These are phyloP conservation scores for Ascochyta rabiei DNA, from an alignment of 2,329 filamentous ascomycete genomes.

Conservation along the genomic window DNA sequence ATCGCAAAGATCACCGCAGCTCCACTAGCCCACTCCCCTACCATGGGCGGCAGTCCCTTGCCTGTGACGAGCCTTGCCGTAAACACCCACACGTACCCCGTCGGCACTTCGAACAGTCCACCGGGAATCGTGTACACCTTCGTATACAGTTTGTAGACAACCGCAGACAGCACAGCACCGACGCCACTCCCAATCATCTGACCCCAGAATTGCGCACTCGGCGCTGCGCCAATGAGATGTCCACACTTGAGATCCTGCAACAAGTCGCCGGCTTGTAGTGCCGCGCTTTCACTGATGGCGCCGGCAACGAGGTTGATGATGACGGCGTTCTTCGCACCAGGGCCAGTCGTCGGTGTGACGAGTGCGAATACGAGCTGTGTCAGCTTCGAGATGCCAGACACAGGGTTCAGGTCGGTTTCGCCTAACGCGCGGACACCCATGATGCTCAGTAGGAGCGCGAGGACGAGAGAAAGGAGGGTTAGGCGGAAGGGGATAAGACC, in stretches of 20 bases:
- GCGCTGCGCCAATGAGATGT: conserved; percentile 87
- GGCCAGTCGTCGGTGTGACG: conserved; percentile 72
- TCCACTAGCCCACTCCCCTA: conserved; percentile 76
- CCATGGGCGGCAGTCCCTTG: conserved; percentile 83
- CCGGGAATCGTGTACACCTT: conserved; percentile 88
- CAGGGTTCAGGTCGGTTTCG: conserved; percentile 93
- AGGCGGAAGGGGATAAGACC: conserved; percentile 80
- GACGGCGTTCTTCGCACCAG: conserved; percentile 72
- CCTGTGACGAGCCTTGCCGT: conserved; percentile 93
- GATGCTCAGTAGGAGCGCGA: conserved; percentile 71
- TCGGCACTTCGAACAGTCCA: conserved; percentile 89
- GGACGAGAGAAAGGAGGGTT: conserved; percentile 80
- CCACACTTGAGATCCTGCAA: conserved; percentile 98
- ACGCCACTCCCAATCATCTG: conserved; percentile 89
- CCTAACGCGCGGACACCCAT: conserved; percentile 70
- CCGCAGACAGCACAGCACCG: conserved; percentile 83
- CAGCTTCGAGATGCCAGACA: conserved; percentile 94
- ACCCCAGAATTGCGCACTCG: conserved; percentile 95
- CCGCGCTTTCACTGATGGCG: conserved; percentile 82
- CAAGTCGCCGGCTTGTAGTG: conserved; percentile 91
- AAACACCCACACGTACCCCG: conserved; percentile 96
- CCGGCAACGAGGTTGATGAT: conserved; percentile 94
- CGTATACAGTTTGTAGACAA: conserved; percentile 89
- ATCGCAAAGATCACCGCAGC: conserved; percentile 76
- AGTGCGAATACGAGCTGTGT: conserved; percentile 95